Base-by-base conservation (phyloP, 169 alveolate genomes). In the Amoebophrya sp. region DNA sequence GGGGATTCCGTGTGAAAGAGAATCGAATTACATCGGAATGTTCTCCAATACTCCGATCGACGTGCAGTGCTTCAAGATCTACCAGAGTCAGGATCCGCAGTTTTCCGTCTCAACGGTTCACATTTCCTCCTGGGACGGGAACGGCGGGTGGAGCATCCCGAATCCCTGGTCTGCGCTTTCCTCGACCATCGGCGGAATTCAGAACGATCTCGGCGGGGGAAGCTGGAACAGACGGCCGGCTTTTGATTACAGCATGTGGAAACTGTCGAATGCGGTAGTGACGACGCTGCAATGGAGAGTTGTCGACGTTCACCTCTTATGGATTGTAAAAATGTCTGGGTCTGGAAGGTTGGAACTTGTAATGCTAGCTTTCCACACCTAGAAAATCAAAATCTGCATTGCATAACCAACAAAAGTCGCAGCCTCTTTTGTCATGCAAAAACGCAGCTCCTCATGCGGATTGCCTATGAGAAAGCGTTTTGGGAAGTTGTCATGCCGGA, bases 261-360 rank as follows among this genome's bases (percentile, higher is more conserved):
- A 66, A 25, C 0, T 66, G 7, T 66, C 83, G 83, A 66, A 66
- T 25, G 83, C 39, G 38, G 83, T 66, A 25, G 35, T 0, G 32
- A 66, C 83, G 35, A 18, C 1, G 83, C 83, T 66, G 83, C 32
- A 66, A 2, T 66, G 83, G 83, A 2, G 83, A 3, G 83, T 66
- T 25, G 83, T 66, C 35, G 83, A 66, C 83, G 83, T 66, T 0
- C 83, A 66, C 83, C n/a, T n/a, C n/a, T n/a, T n/a, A n/a, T n/a
- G n/a, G n/a, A n/a, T n/a, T n/a, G n/a, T n/a, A n/a, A n/a, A n/a
- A n/a, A n/a, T n/a, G n/a, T n/a, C n/a, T n/a, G n/a, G n/a, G n/a
- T n/a, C n/a, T n/a, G n/a, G n/a, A n/a, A n/a, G n/a, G n/a, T n/a
- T n/a, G n/a, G n/a, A n/a, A n/a, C n/a, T n/a, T n/a, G n/a, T n/a